Evolutionary conservation across 805 yeast species (phyloP).

Genomic region (Priceomyces melissophilus): DNA sequence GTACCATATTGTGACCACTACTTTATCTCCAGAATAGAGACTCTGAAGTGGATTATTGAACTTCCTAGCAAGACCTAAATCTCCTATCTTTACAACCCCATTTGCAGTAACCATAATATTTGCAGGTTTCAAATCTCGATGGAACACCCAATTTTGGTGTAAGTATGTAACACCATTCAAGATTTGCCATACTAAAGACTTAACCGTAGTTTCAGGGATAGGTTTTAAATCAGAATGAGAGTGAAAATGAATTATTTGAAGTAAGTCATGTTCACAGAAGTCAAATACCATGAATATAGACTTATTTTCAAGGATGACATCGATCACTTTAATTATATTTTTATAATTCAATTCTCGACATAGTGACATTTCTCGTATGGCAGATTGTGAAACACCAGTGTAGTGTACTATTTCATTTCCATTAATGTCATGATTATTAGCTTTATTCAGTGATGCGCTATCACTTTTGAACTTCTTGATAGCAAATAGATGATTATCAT

Average conservation of each 20-base stretch:
- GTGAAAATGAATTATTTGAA: conserved; percentile 92
- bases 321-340: conserved; percentile 76
- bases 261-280: conserved; percentile 91
- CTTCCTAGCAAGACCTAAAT: conserved; percentile 84
- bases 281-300: conserved; percentile 93
- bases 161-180: conserved; percentile 85
- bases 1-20: conserved; percentile 96
- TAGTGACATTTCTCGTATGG: conserved; percentile 92
- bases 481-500: conserved; percentile 52
- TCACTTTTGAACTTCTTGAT: conserved; percentile 96
- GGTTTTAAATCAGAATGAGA: conserved; percentile 81
- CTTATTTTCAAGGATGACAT: conserved; percentile 82
- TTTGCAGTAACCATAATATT: conserved; percentile 90
- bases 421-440: conserved; percentile 43
- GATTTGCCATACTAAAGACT: conserved; percentile 89
- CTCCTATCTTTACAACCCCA: conserved; percentile 95
- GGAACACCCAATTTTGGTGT: conserved; percentile 95
- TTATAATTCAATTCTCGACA: conserved; percentile 82
- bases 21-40: conserved; percentile 87
- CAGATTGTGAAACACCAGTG: conserved; percentile 94
- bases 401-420: conserved; percentile 86
- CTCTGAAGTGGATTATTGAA: conserved; percentile 86
- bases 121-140: conserved; percentile 95
- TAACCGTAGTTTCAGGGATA: conserved; percentile 74
- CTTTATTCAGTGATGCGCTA: conserved; percentile 32